Evolutionary conservation across 768 basidiomycete genomes (phyloP), one percentile per base, ranked within the genome.

Genomic region (Russula brevipes): DNA sequence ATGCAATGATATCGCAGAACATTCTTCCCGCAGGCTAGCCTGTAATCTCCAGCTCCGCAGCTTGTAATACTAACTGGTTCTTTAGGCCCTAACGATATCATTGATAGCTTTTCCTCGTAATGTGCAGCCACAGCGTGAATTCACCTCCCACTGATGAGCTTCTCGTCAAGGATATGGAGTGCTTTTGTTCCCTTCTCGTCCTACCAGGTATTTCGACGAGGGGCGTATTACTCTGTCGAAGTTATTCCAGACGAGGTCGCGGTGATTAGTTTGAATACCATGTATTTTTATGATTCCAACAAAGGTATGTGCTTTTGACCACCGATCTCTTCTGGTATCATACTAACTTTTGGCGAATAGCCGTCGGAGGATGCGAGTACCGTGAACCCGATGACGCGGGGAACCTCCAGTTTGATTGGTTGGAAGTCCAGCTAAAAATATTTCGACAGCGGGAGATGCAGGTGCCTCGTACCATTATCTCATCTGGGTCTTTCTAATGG

Each of bases 281-380:
- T 95, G 76, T 95, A 91, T 75, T 94, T 91, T 76, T 95, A 89
- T 73, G 89, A 91, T 72, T 85, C 88, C 14, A 94, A 94, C 74
- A 89, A 90, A 77, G 87, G 91, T 88, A 57, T 61, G 78, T 38
- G 35, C 19, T 45, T 24, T 16, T 33, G 14, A 3, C 16, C 16
- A 38, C 14, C 17, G 39, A 35, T 61, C 3, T 16, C 36, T 24
- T 39, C 10, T 4, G 24, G 19, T 47, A 30, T 38, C 14, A 9
- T 44, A 3, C 35, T 44, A 31, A 46, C 17, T 12, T 54, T 42
- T 33, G 17, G 2, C 35, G n/a, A 54, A 50, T 62, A 93, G 91
- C 86, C 67, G 89, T 91, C 46, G 81, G 84, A 68, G 91, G 91
- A 16, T 94, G 92, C 71, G 76, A 76, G 59, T 85, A 79, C 69